A percentile compares a stretch with the other conserved stretches of the same genome.
Conservation (phyloP, 1,139 yeast genomes). For the Saccharomyces hybrid region DNA sequence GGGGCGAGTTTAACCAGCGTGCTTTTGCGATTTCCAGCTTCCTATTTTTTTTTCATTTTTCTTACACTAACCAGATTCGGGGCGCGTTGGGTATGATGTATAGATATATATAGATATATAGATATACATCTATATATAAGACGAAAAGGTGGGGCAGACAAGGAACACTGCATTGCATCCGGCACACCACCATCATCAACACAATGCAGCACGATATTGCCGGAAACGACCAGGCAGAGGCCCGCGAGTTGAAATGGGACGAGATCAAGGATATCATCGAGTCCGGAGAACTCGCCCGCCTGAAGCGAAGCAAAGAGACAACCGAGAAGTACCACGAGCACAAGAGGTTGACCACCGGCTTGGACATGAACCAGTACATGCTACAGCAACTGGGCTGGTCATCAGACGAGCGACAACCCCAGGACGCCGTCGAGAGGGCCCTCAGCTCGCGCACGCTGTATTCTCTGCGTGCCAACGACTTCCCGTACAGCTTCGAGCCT, state of each 20-base stretch:
- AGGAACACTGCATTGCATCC: background rate
- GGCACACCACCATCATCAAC: background rate
- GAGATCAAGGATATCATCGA: conserved; percentile 14
- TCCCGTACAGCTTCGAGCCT: conserved; percentile 36
- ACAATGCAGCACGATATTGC: background rate
- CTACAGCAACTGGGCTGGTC: conserved; percentile 21
- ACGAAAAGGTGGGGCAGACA: background rate
- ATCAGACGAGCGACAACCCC: conserved; percentile 7
- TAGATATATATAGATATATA: background rate
- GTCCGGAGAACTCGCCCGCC: conserved; percentile 18
- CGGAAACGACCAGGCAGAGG: background rate
- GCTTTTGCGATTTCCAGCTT: background rate
- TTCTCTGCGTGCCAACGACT: conserved; percentile 33
- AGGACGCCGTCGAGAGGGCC: background rate
- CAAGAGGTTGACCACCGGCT: conserved; percentile 11
- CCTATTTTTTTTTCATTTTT: background rate
- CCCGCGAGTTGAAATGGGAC: conserved; percentile 15
- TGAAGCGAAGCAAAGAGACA: conserved; percentile 16
- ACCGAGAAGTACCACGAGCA: conserved; percentile 21
- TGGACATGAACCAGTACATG: conserved; percentile 17
- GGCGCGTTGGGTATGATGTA: background rate
- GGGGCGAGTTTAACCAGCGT: background rate
- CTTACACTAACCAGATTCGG: background rate
- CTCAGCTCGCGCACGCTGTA: background rate
- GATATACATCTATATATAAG: background rate